phyloP scores from a whole-genome alignment of 495 filamentous ascomycete species.

The Xylaria cubensis region DNA sequence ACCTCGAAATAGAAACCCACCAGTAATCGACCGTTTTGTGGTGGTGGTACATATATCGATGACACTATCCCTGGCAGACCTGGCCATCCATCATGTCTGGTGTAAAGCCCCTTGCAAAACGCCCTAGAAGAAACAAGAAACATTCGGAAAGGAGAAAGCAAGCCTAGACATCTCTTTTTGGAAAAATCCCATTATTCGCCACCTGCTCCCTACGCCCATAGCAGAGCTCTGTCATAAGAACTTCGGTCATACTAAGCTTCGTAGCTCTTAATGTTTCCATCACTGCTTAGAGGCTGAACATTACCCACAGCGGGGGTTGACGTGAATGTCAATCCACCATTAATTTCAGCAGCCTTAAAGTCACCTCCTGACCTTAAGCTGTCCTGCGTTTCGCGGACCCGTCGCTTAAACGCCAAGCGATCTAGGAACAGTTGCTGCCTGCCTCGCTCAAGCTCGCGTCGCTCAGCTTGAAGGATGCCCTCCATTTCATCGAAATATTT shows the following conservation, averaged over 20 bases:
- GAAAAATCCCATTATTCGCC: conserved; percentile 20
- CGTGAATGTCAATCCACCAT: conserved; percentile 66
- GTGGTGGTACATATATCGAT: conserved; percentile 25
- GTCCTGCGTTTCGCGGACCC: conserved; percentile 82
- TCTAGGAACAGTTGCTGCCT: conserved; percentile 94
- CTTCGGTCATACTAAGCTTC: conserved; percentile 45
- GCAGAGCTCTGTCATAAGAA: not conserved
- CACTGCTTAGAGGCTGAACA: conserved; percentile 70
- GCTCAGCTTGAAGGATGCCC: conserved; percentile 85
- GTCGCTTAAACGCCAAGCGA: conserved; percentile 84
- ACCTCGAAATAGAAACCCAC: not conserved
- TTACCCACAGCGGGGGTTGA: conserved; percentile 51
- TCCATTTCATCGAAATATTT: conserved; percentile 98
- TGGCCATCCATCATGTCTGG: conserved; percentile 8
- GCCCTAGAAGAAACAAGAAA: conserved; percentile 22
- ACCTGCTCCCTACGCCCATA: conserved; percentile 8
- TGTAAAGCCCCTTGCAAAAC: conserved; percentile 18
- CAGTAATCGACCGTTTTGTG: not conserved
- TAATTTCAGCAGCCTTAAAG: conserved; percentile 60
- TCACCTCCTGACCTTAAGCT: conserved; percentile 66
- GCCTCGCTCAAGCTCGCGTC: conserved; percentile 87
- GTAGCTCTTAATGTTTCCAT: conserved; percentile 61
- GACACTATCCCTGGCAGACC: conserved; percentile 16
- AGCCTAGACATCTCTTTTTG: not conserved
- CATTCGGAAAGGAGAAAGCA: not conserved